Base-by-base conservation (phyloP, 2,329 filamentous ascomycete species). In the Microsporum ferrugineum region DNA sequence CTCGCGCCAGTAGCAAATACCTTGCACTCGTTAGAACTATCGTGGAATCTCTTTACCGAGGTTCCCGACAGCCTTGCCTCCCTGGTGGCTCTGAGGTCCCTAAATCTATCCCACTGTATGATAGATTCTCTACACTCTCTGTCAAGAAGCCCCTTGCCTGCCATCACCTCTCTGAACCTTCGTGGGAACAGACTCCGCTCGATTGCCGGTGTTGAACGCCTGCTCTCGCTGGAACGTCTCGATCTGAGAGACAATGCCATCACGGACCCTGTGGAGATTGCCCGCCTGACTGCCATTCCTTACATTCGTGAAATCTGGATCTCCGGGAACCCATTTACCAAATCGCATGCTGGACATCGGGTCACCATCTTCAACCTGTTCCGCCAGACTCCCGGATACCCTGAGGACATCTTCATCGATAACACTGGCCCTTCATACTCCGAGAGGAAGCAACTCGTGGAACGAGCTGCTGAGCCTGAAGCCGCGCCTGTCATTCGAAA, bases 91-190 rank as follows among this genome's bases (percentile, higher is more conserved):
- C 82, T 99, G n/a, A 86, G 91, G 65, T 91, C 94, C 29, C 78
- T 99, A 60, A 97, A 99, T 69, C 80, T 99, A 31, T 95, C 92
- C 2, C 88, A 95, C 69, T 97, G 92, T 80, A 96, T 97, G 91
- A 97, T 99, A 65, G 89, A 92, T 67, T 94, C 91, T 14, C 80
- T 99, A 61, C 88, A 95, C 68, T 96, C 92, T 1, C 79, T 99
- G 47, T 86, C 86, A 1, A 85, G 88, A 65, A 94, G 88, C 68
- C 90, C 94, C 10, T 80, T 99, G 3, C 92, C 94, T 33, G 92
- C 94, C 23, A 96, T 99, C 64, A 95, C 89, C 1, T 91, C 91
- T 0, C 79, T 99, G 61, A 97, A 97, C 69, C 82, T 99, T 60
- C 86, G 92, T 61, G 89, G 85, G 57, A 99, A 99, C 72, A 85